These are phyloP conservation scores for Infundibulicybe gibba DNA, from an alignment of 768 basidiomycete genomes.

Conservation along the genomic window DNA sequence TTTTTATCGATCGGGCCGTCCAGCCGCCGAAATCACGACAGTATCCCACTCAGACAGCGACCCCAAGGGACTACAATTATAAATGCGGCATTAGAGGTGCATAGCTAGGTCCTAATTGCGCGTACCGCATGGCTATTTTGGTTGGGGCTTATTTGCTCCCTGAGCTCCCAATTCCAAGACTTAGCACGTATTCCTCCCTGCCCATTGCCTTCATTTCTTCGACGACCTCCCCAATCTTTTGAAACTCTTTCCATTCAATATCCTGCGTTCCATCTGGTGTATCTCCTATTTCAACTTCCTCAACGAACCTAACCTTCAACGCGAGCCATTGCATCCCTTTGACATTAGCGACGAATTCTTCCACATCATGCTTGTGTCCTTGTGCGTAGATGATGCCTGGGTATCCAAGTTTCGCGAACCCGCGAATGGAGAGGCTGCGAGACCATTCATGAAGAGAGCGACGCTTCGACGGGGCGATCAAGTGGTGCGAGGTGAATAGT, in stretches of 20 bases:
- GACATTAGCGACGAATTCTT: constrained; percentile 63
- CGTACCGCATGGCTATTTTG: neutral
- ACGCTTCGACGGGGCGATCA: constrained; percentile 62
- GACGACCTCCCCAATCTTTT: constrained; percentile 67
- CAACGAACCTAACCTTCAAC: constrained; percentile 57
- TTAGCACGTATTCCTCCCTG: constrained; percentile 49
- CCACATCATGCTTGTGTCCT: constrained; percentile 46
- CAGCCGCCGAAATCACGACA: too few relatives aligned
- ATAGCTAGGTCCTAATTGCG: neutral
- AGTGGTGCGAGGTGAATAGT: constrained; percentile 72
- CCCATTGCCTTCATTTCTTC: constrained; percentile 62
- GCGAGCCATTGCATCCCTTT: constrained; percentile 82
- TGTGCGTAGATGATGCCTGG: constrained; percentile 76
- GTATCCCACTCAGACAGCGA: too few relatives aligned
- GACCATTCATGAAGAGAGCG: constrained; percentile 55
- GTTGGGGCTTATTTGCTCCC: constrained; percentile 2
- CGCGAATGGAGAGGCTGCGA: constrained; percentile 45
- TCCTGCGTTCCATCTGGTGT: constrained; percentile 14
- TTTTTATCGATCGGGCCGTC: too few relatives aligned
- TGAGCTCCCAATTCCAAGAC: constrained; percentile 62
- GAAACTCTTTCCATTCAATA: constrained; percentile 54
- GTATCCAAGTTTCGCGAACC: constrained; percentile 75
- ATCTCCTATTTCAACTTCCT: constrained; percentile 13
- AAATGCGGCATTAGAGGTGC: too few relatives aligned
- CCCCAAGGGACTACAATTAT: too few relatives aligned